Evolutionary conservation across 768 basidiomycete species (phyloP), one percentile per base, ranked within the genome.

Genomic region (Naematelia aurantialba): DNA sequence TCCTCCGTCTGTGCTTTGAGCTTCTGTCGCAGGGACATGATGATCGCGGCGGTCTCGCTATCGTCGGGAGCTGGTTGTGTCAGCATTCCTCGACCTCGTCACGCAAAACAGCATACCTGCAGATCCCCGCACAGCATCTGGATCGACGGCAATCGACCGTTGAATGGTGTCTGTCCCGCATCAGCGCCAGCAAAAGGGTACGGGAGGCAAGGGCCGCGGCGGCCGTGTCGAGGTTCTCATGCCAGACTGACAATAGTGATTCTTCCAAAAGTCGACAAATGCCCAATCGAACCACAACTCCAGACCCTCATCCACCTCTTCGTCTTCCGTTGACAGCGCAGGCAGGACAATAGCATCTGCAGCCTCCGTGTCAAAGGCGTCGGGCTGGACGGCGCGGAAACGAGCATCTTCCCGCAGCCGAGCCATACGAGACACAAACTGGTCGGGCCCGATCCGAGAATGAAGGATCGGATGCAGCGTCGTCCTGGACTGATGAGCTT

Each of bases 221-320:
- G n/a, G n/a, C n/a, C n/a, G n/a, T n/a, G n/a, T n/a, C n/a, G n/a
- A n/a, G n/a, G n/a, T n/a, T n/a, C n/a, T n/a, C n/a, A 46, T 46
- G 39, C 4, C 1, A 17, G 24, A 77, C 89, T 73, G 68, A 94
- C 94, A 90, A 72, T 92, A 96, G 72, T 94, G 93, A 47, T 90
- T 92, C 79, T 98, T 98, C 88, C 91, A 93, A 76, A 97, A 99
- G 77, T 99, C 96, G 4, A 96, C 85, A 78, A 98, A 98, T 0
- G 87, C 84, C 91, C 93, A 98, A 76, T 98, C 93, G 72, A 98
- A 89, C 96, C 96, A 98, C 39, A 96, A 82, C 77, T 92, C 91
- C 25, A 72, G 60, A 19, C 74, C 75, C 42, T 78, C 80, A 25
- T 85, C 89, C 69, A 89, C 87, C 61, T 85, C 85, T 44, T 59